Base-by-base conservation (phyloP, 495 filamentous ascomycete genomes). In the Schizothecium vesticola region DNA sequence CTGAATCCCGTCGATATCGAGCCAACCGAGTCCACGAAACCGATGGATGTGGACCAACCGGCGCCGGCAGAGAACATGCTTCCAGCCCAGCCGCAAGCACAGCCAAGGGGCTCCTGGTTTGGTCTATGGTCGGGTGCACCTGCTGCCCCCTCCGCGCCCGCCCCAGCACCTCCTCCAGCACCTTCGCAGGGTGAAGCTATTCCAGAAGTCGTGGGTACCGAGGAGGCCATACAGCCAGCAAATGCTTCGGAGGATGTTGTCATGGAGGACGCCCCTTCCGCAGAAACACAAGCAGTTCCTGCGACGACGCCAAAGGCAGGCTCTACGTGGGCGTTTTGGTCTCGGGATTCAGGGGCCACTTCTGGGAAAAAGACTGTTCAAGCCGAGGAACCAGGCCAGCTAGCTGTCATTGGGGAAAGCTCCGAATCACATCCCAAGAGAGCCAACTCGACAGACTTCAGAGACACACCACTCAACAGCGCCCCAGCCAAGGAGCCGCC, bases 241-340 rank as follows among this genome's bases (percentile, higher is more conserved):
- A 77, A 81, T 11, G 74, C 79, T 43, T 67, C 70, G 9, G 73
- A 76, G 62, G 76, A 79, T 61, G 73, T 73, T 26, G 69, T 75
- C 3, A 81, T 83, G 76, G 69, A 79, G 36, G 78, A 83, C 61
- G 77, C 74, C 43, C 78, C 79, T 21, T 68, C 76, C 11, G 64
- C 68, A 58, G 65, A 72, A 13, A 36, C 67, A 13, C 59, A 72
- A 8, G 55, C 67, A 19, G 61, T 63, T 10, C 59, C 75, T 22
- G 64, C 71, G 57, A 77, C 77, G 19, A 70, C 59, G 23, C 75
- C 77, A 22, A 78, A 76, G 31, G 86, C 83, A 68, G 84, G 89
- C 22, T 91, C 91, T 8, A 91, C 89, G 1, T 96, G 92, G 92
- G 92, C 89, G 1, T 96, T 96, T 70, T 96, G 91, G 91, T 92